A percentile compares a stretch with the other conserved stretches of the same genome.
These are phyloP conservation scores for Schizophyllum amplum DNA, from an alignment of 1,284 basidiomycete genomes.

Conservation along the genomic window DNA sequence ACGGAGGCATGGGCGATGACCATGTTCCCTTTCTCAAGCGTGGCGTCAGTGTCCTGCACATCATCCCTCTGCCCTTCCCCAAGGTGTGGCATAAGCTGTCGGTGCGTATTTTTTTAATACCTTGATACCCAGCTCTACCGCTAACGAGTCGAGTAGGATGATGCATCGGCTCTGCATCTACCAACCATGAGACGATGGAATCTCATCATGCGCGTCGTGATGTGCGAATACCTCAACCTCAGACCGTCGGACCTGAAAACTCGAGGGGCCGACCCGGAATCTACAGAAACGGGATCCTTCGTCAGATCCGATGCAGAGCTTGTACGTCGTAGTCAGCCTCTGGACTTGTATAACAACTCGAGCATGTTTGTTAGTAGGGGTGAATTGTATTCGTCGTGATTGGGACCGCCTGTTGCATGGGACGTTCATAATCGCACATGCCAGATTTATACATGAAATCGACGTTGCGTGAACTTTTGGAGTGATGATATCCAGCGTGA, in stretches of 20 bases:
- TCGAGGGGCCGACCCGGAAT: slow-evolving; percentile 18
- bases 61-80: slow-evolving; percentile 90
- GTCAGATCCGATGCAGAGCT: slow-evolving; percentile 29
- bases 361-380: slow-evolving; percentile 16
- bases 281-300: slow-evolving; percentile 12
- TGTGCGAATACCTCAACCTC: slow-evolving; percentile 85
- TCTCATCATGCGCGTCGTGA: slow-evolving; percentile 80
- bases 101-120: slow-evolving; percentile 33
- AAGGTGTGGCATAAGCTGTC: slow-evolving; percentile 81
- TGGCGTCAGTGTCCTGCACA: slow-evolving; percentile 86
- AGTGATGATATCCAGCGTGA: too few species aligned
- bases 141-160: slow-evolving; percentile 51
- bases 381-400: slow-evolving; percentile 4
- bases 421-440: too few species aligned
- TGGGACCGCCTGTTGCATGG: neutral
- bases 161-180: slow-evolving; percentile 79
- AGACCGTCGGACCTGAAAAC: slow-evolving; percentile 30
- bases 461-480: too few species aligned
- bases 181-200: slow-evolving; percentile 88
- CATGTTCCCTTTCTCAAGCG: slow-evolving; percentile 83
- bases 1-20: slow-evolving; percentile 83
- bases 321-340: slow-evolving; percentile 16
- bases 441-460: too few species aligned
- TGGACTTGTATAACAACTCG: slow-evolving; percentile 1
- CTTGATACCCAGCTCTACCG: neutral